phyloP scores from a whole-genome alignment of 169 alveolate genomes.

The Plasmodium vinckei region DNA sequence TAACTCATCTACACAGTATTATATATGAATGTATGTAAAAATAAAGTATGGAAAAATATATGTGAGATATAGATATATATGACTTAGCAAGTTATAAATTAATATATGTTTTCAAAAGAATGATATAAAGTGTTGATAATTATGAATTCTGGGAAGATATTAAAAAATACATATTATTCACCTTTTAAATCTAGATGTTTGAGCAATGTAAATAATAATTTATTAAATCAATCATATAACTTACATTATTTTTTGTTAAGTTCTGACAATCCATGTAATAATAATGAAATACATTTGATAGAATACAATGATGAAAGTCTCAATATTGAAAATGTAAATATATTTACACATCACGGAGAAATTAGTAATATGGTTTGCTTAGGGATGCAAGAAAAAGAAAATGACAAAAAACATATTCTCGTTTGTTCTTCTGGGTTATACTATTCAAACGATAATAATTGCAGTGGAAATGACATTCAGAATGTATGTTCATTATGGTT shows the following conservation, averaged over 20 bases:
- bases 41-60: no score
- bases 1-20: no score
- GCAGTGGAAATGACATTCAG: slow-evolving; percentile 1
- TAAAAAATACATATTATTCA: slow-evolving; percentile 43
- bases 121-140: no score
- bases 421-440: slow-evolving; percentile 37
- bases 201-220: slow-evolving; percentile 17
- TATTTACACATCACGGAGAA: slow-evolving; percentile 47
- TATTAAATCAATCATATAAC: slow-evolving; percentile 30
- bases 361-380: slow-evolving; percentile 47
- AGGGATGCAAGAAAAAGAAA: slow-evolving; percentile 32
- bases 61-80: no score
- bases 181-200: slow-evolving; percentile 59
- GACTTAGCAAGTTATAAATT: background rate
- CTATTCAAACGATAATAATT: background rate
- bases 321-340: slow-evolving; percentile 27
- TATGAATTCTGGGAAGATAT: slow-evolving; percentile 48
- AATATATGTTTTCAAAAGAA: background rate
- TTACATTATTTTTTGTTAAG: slow-evolving; percentile 63
- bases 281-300: slow-evolving; percentile 69
- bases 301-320: slow-evolving; percentile 54
- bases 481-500: slow-evolving; percentile 25
- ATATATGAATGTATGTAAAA: no score
- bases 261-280: slow-evolving; percentile 34
- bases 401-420: slow-evolving; percentile 15